Evolutionary conservation across 352 stramenopile species (phyloP), one percentile per base, ranked within the genome.

Genomic region (Elongisporangium prolatum): DNA sequence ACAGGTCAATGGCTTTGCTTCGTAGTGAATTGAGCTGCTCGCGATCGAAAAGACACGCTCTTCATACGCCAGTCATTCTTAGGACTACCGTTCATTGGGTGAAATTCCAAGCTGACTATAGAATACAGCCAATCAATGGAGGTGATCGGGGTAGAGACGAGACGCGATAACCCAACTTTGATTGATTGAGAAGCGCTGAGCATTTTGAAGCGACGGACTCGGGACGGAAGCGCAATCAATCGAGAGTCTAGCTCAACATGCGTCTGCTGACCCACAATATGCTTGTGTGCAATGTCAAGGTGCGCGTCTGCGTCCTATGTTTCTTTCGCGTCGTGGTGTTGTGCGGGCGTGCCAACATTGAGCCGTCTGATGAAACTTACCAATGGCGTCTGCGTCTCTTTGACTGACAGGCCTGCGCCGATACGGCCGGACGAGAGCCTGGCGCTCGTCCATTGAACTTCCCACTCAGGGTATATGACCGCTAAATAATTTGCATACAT

Each of bases 251-350:
- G 47, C 59, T 44, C 17, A 80, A 48, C 34, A 94, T 94, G 84
- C 77, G 84, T 38, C 80, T 94, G 52, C 67, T 94, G 44, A 94
- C 82, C 20, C 84, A 94, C 72, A 94, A 94, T 67, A 94, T 94
- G 84, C 78, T 94, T 62, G 64, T 92, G 50, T 94, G 84, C 70
- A 85, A 92, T 69, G 76, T 94, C 72, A 91, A 91, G 74, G 75
- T 89, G 56, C 34, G 48, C 38, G 9, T 10, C 28, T 5, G 25
- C 4, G 50, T 37, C 10, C 24, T 20, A 14, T 40, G 21, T 24
- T 24, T 40, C 21, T 14, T 34, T 40, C 21, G 17, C 4, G 14
- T 28, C 50, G 13, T 17, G 14, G 4, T 4, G 11, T 55, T 7
- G 24, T 50, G 17, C 25, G 40, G 24, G 14, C 57, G 25, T 24